Evolutionary conservation across 2,329 filamentous ascomycete genomes (phyloP), one percentile per base, ranked within the genome.

Genomic region (Penicillium sp.): DNA sequence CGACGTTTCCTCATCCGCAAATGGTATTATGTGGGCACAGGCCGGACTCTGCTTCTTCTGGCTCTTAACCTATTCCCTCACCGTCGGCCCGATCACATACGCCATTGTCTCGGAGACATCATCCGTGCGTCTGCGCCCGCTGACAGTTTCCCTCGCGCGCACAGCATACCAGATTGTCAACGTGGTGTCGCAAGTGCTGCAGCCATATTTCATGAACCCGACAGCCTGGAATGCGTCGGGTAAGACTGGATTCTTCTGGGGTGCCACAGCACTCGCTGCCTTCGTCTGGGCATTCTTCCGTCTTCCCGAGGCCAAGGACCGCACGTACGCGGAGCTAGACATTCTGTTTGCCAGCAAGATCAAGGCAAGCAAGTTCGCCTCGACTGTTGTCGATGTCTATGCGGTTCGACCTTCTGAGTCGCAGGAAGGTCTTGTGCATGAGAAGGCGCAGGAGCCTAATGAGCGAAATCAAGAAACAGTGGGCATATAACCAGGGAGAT

Each of bases 41-140:
- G 80, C 76, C 9, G 72, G 74, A 4, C 66, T 61, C 54, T 75
- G 82, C 35, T 77, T 85, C 50, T 62, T 80, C 47, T 83, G 80
- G 65, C 80, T 80, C 0, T 81, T 84, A 47, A 73, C 79, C 3
- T 85, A 84, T 65, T 80, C 80, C 60, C 75, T 80, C 52, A 80
- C 80, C 1, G 75, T 84, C 13, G 83, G 82, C 0, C 81, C 82
- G 0, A 76, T 82, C 8, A 78, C 78, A 5, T 84, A 82, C 65
- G 75, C 77, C 1, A 69, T 84, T 37, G 71, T 82, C 12, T 77
- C 81, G 0, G 82, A 84, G 60, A 74, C 80, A 4, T 81, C 80
- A 0, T 82, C 81, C 0, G 79, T 79, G 0, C 75, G 82, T 9
- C 76, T 84, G 31, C 79, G 81, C 51, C 74, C 78, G n/a, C 80